Percentiles rank a stretch among this genome's conserved stretches.
Evolutionary conservation across 1,284 basidiomycete species (phyloP).

Genomic region (Athelia psychrophila): DNA sequence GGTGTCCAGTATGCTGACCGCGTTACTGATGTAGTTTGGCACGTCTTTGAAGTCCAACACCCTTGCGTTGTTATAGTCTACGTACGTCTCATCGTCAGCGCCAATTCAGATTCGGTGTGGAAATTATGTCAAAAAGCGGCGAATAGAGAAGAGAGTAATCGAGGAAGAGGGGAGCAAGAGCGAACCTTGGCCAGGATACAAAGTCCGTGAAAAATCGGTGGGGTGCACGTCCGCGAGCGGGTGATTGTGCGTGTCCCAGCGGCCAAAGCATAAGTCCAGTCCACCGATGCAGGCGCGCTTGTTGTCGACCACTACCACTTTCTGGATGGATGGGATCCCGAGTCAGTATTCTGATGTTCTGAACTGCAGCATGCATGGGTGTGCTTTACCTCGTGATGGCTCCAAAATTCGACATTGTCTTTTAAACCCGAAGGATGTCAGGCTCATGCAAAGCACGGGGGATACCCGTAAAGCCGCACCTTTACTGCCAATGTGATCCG

Average conservation of each 20-base stretch:
- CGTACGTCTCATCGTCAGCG: too few species aligned
- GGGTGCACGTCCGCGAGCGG: conserved; percentile 91
- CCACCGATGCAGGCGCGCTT: conserved; percentile 81
- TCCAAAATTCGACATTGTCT: conserved; percentile 81
- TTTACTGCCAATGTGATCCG: conserved; percentile 84
- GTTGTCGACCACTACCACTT: conserved; percentile 86
- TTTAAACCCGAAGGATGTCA: conserved; percentile 3
- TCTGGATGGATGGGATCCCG: conserved; percentile 5
- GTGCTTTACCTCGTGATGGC: conserved; percentile 71
- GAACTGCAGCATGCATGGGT: neutral
- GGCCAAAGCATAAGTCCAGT: conserved; percentile 90
- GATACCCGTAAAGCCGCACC: conserved; percentile 34
- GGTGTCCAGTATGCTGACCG: conserved; percentile 67
- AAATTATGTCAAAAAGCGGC: too few species aligned
- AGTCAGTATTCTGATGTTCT: neutral
- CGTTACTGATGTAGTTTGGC: conserved; percentile 74
- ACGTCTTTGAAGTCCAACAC: conserved; percentile 84
- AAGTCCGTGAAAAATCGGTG: conserved; percentile 72
- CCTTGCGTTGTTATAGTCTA: conserved; percentile 88
- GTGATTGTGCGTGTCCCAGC: conserved; percentile 89
- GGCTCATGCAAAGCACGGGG: neutral
- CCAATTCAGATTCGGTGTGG: too few species aligned
- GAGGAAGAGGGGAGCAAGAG: too few species aligned
- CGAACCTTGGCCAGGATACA: conserved; percentile 83
- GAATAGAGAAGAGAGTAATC: too few species aligned